Conservation (phyloP, 768 basidiomycete species). For the Collybia sordida region DNA sequence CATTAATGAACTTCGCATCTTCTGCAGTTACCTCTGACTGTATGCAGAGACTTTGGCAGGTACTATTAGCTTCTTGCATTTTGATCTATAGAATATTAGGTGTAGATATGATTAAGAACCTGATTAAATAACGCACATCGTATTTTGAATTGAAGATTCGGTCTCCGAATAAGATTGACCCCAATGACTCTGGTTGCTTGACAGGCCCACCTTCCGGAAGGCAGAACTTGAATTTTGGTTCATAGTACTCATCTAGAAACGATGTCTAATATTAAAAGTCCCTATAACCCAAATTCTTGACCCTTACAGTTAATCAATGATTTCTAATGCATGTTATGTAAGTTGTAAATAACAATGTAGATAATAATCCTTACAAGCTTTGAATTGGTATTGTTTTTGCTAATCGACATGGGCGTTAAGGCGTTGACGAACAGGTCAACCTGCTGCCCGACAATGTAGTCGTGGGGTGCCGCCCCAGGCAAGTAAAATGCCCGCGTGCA, state of each 20-base stretch:
- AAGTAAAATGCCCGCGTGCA: conserved; percentile 77
- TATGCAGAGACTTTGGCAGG: conserved; percentile 77
- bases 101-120: not conserved
- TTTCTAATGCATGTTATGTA: conserved; percentile 50
- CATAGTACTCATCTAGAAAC: conserved; percentile 86
- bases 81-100: conserved; percentile 51
- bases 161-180: conserved; percentile 96
- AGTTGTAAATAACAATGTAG: not conserved
- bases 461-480: conserved; percentile 85
- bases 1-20: conserved; percentile 88
- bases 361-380: conserved; percentile 61
- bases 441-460: conserved; percentile 70
- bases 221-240: conserved; percentile 85
- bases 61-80: conserved; percentile 75
- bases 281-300: not conserved
- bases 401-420: conserved; percentile 80
- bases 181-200: conserved; percentile 81
- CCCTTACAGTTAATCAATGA: conserved; percentile 83
- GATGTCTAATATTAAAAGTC: conserved; percentile 5
- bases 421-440: conserved; percentile 87
- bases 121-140: conserved; percentile 49
- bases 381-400: conserved; percentile 49
- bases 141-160: conserved; percentile 91
- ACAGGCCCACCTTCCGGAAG: conserved; percentile 69
- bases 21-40: conserved; percentile 53